A percentile compares a stretch with the other conserved stretches of the same genome.
Evolutionary conservation across 1,284 basidiomycete species (phyloP).

Genomic region (Coniferiporia weirii): DNA sequence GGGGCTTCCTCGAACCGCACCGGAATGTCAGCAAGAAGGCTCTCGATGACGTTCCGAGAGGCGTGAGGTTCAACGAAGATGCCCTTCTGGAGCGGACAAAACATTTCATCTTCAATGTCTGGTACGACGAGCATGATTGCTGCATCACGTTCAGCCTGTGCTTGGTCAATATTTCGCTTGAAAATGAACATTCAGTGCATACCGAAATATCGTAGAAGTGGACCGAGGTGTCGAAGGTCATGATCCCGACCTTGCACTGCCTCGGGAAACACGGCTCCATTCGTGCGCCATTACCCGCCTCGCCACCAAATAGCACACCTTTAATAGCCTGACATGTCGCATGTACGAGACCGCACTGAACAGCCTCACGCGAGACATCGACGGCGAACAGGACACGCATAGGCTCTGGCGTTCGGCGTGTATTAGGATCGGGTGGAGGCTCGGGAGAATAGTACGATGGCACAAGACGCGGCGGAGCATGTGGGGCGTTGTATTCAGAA

Average conservation of each 20-base stretch:
- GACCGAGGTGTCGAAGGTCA: constrained; percentile 81
- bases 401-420: constrained; percentile 54
- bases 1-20: constrained; percentile 53
- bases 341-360: constrained; percentile 70
- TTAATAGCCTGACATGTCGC: constrained; percentile 66
- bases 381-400: constrained; percentile 85
- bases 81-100: constrained; percentile 73
- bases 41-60: constrained; percentile 51
- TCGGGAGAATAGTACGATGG: constrained; percentile 48
- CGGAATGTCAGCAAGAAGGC: constrained; percentile 64
- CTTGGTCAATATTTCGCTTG: constrained; percentile 15
- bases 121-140: constrained; percentile 81
- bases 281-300: constrained; percentile 35
- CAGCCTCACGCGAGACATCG: constrained; percentile 77
- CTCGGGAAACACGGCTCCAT: constrained; percentile 47
- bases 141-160: constrained; percentile 49
- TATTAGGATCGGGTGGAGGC: constrained; percentile 37
- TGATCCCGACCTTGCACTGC: constrained; percentile 63
- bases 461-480: constrained; percentile 49
- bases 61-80: constrained; percentile 71
- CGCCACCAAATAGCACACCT: constrained; percentile 64
- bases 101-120: constrained; percentile 85
- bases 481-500: constrained; percentile 79
- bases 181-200: constrained; percentile 31
- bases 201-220: constrained; percentile 92